phyloP scores from a whole-genome alignment of 305 asterid species.

The Lippia alba region DNA sequence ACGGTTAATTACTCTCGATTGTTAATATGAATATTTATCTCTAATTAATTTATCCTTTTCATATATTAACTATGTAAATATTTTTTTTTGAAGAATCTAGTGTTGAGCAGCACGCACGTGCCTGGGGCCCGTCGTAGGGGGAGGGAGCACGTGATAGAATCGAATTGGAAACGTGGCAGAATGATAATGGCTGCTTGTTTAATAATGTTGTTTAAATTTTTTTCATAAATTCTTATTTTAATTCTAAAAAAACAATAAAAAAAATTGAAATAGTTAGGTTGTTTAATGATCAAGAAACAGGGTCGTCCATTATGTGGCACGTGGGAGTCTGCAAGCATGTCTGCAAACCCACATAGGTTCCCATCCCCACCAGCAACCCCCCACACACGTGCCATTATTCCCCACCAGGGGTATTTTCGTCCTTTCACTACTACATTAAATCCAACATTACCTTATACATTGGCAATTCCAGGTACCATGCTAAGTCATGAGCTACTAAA shows the following conservation, averaged over 20 bases:
- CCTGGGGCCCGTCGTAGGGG: slow-evolving; percentile 24
- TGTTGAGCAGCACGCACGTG: slow-evolving; percentile 41
- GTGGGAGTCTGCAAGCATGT: slow-evolving; percentile 43
- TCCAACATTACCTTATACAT: too few relatives aligned
- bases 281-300: slow-evolving; percentile 46
- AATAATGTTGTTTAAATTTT: not conserved
- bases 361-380: slow-evolving; percentile 46
- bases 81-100: too few relatives aligned
- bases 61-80: too few relatives aligned
- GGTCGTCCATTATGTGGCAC: slow-evolving; percentile 47
- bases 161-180: slow-evolving; percentile 39
- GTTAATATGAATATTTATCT: too few relatives aligned
- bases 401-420: slow-evolving; percentile 12
- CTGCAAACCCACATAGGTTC: slow-evolving; percentile 31
- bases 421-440: too few relatives aligned
- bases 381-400: slow-evolving; percentile 55
- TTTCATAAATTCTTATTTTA: too few relatives aligned
- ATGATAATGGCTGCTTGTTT: slow-evolving; percentile 33
- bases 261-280: slow-evolving; percentile 11
- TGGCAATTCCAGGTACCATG: too few relatives aligned
- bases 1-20: too few relatives aligned
- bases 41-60: too few relatives aligned
- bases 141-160: slow-evolving; percentile 54
- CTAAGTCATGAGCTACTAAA: too few relatives aligned
- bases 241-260: too few relatives aligned